Evolutionary conservation across 768 basidiomycete genomes (phyloP).

Genomic region (Tricholoma flavovirens): DNA sequence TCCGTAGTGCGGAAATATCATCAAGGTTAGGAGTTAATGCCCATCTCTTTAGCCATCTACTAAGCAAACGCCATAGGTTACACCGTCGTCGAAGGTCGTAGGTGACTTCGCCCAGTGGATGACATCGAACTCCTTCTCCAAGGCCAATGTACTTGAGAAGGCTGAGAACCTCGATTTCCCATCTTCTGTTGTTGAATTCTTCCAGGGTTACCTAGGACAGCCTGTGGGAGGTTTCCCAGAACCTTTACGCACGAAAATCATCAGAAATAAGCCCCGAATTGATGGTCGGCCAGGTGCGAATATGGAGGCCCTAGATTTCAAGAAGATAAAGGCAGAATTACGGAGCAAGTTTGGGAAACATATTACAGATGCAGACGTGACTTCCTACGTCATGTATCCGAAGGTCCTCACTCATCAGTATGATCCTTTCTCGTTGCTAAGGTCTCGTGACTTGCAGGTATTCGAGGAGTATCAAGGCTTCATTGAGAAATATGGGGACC

Average conservation of each 20-base stretch:
- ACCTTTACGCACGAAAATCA: constrained; percentile 85
- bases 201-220: constrained; percentile 98
- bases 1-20: constrained; percentile 86
- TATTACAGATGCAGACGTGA: constrained; percentile 90
- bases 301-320: constrained; percentile 90
- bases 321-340: constrained; percentile 90
- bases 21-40: constrained; percentile 53
- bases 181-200: constrained; percentile 94
- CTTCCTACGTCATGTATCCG: constrained; percentile 97
- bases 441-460: constrained; percentile 43
- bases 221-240: constrained; percentile 99
- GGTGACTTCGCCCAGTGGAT: constrained; percentile 99
- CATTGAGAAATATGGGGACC: constrained; percentile 91
- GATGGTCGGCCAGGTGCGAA: constrained; percentile 88
- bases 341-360: constrained; percentile 93
- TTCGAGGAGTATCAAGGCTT: constrained; percentile 97
- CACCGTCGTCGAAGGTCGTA: constrained; percentile 97
- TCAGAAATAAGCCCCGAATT: constrained; percentile 90
- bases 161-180: constrained; percentile 96
- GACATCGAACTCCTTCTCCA: constrained; percentile 89
- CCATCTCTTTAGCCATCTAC: neutral
- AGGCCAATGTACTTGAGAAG: constrained; percentile 78
- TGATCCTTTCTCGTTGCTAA: constrained; percentile 1
- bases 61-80: constrained; percentile 49
- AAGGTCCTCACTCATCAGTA: constrained; percentile 51